Evolutionary conservation across 495 filamentous ascomycete species (phyloP).

Genomic region (Annulohypoxylon maeteangense): DNA sequence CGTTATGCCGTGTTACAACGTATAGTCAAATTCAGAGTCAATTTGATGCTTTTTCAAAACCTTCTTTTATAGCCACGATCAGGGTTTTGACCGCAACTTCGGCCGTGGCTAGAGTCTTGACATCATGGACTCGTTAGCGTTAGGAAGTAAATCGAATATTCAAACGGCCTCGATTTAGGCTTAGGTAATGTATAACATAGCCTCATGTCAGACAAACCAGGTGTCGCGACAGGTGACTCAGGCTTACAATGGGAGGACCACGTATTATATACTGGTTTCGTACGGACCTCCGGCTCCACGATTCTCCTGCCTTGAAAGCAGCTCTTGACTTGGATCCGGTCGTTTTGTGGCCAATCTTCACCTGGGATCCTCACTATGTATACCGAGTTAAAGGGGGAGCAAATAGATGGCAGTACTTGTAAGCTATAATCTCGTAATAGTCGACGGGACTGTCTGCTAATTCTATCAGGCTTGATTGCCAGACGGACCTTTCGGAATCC

Average conservation of each 20-base stretch:
- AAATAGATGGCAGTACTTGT: conserved; percentile 75
- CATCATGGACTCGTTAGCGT: conserved; percentile 46
- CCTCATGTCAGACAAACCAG: background rate
- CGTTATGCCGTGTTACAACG: background rate
- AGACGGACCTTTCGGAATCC: conserved; percentile 68
- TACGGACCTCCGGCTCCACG: conserved; percentile 76
- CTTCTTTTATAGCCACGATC: conserved; percentile 13
- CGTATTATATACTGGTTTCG: conserved; percentile 81
- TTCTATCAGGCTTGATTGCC: conserved; percentile 66
- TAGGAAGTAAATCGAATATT: conserved; percentile 1
- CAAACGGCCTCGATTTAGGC: background rate
- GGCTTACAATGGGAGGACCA: conserved; percentile 50
- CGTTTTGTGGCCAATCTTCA: conserved; percentile 72
- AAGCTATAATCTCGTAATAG: conserved; percentile 18
- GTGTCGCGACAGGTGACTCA: no score
- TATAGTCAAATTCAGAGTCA: background rate
- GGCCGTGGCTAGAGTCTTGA: conserved; percentile 45
- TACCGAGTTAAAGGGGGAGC: conserved; percentile 71
- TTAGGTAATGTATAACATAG: background rate
- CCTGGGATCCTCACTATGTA: conserved; percentile 79
- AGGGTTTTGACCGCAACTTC: conserved; percentile 2
- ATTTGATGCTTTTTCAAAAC: conserved; percentile 14
- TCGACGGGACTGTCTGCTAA: conserved; percentile 14
- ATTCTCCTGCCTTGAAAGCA: conserved; percentile 73
- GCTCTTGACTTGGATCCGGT: conserved; percentile 71